phyloP scores from a whole-genome alignment of 2,329 filamentous ascomycete genomes.

The Paracoccidioides lutzii region DNA sequence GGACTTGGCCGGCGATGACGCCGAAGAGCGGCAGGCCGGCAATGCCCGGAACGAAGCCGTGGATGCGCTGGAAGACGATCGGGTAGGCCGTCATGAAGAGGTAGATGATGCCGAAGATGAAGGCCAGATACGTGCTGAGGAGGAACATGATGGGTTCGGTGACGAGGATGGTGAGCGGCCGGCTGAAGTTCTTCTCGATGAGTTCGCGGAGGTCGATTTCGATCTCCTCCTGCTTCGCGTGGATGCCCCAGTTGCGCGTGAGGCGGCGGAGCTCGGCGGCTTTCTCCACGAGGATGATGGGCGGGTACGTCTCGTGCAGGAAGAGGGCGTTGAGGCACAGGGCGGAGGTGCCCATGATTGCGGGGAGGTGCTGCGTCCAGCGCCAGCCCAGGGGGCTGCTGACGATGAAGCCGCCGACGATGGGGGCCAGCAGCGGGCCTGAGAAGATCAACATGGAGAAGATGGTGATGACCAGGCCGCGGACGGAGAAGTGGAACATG shows the following conservation, averaged over 20 bases:
- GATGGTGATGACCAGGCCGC: constrained; percentile 35
- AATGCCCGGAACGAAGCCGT: constrained; percentile 18
- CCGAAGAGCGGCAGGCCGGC: constrained; percentile 34
- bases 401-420: constrained; percentile 43
- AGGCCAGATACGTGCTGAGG: constrained; percentile 27
- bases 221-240: constrained; percentile 46
- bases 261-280: constrained; percentile 41
- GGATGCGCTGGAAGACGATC: constrained; percentile 19
- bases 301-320: constrained; percentile 46
- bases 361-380: constrained; percentile 43
- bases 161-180: constrained; percentile 32
- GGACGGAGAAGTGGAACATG: constrained; percentile 40
- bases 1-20: constrained; percentile 32
- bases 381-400: constrained; percentile 41
- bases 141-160: constrained; percentile 33
- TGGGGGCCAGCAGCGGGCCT: constrained; percentile 41
- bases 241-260: constrained; percentile 49
- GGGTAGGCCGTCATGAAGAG: constrained; percentile 24
- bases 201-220: constrained; percentile 40
- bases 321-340: constrained; percentile 40
- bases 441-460: constrained; percentile 42
- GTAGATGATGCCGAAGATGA: constrained; percentile 25
- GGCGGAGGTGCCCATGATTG: constrained; percentile 43
- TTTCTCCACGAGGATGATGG: constrained; percentile 45
- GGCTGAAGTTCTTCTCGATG: constrained; percentile 40